Evolutionary conservation across 176 grass and related monocot species (phyloP), one percentile per base, ranked within the genome.

Genomic region (Paspalum notatum): DNA sequence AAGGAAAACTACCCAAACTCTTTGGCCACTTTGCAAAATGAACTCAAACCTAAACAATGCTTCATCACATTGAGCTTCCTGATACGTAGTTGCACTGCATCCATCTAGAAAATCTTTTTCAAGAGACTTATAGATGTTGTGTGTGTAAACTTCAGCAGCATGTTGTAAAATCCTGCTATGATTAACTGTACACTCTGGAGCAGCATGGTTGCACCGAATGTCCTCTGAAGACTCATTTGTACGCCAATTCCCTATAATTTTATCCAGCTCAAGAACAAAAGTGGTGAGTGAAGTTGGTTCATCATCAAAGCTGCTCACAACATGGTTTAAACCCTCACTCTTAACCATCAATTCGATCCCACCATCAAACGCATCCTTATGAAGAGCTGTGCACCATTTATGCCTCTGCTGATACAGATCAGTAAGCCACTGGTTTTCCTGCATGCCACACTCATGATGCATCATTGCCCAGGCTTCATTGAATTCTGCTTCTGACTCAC

Each of bases 61-160:
- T 74, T 89, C 93, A 81, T 55, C 81, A 45, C 80, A 92, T 49
- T 74, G 90, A 6, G 77, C 68, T 77, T 92, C 90, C 79, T 92
- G 87, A 52, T 91, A 91, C 27, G 86, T 82, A 71, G 81, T 90
- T 81, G 84, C 80, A 80, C 21, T 46, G 37, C 63, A 87, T 73
- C 87, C 90, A 68, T 95, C 90, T 82, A 95, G 76, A 92, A 88
- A 92, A 49, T 88, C 87, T 66, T 67, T 78, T 86, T 92, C 90
- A 78, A 95, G 81, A 70, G 27, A 68, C 58, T 90, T 92, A 32
- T 88, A 90, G 38, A 89, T 47, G 73, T 86, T 90, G 42, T 74
- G 74, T 15, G 93, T 95, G 72, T 92, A 95, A 74, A 90, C 73
- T 77, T 92, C 84, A 42, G 90, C 82, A 0, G 93, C 90, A n/a